phyloP scores from a whole-genome alignment of 2,329 filamentous ascomycete species.

The Drechslerella stenobrocha region DNA sequence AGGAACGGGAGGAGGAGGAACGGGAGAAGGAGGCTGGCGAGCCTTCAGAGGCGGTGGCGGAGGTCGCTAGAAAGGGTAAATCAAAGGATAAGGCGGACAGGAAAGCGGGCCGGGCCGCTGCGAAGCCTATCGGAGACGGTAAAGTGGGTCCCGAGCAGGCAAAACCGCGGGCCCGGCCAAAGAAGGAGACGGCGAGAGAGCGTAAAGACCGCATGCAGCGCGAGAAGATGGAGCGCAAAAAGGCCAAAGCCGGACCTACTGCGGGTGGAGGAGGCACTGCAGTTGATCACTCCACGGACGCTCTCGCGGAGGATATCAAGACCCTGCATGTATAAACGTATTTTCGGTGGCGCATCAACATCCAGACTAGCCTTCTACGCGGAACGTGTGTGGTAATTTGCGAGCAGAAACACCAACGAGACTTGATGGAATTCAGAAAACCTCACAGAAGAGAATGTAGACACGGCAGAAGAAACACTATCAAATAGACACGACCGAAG shows the following conservation, averaged over 20 bases:
- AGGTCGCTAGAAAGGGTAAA: conserved; percentile 8
- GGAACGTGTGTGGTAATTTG: no score
- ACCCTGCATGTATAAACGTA: conserved; percentile 33
- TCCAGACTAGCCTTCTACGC: no score
- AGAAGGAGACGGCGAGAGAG: conserved; percentile 32
- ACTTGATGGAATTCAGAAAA: no score
- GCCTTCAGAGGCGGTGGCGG: conserved; percentile 4
- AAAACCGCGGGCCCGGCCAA: conserved; percentile 13
- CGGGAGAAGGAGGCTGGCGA: not conserved
- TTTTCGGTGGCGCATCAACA: no score
- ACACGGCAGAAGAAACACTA: no score
- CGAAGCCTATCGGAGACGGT: not conserved
- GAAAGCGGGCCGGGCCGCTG: not conserved
- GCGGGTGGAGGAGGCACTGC: not conserved
- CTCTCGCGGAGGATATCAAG: conserved; percentile 26
- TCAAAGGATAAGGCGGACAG: conserved; percentile 2
- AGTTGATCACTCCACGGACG: conserved; percentile 4
- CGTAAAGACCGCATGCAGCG: conserved; percentile 37
- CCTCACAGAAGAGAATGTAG: no score
- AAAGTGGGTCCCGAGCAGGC: not conserved
- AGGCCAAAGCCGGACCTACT: conserved; percentile 5
- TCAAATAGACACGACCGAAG: not conserved
- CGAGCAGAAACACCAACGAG: no score
- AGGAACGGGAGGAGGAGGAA: conserved; percentile 1
- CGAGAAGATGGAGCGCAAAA: conserved; percentile 38